Evolutionary conservation across 1,284 basidiomycete species (phyloP), one percentile per base, ranked within the genome.

Genomic region (Ustilago tritici): DNA sequence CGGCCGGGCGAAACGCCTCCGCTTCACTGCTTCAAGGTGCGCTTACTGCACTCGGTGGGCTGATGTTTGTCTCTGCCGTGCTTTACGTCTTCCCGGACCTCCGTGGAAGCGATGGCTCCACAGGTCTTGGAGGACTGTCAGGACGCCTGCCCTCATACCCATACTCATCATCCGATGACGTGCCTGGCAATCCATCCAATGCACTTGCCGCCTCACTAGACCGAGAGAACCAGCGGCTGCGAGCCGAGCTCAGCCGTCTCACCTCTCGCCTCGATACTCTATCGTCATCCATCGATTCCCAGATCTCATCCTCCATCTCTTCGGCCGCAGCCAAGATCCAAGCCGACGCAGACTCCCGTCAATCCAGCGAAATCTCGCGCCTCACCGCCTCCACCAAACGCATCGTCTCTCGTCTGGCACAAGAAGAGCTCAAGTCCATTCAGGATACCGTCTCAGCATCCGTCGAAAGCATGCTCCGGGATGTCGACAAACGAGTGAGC

Each of bases 401-500:
- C 8, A 56, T 56, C 8, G 46, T 76, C 10, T 68, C 74, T 6
- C 61, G 74, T n/a, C 55, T 76, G 0, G 74, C 74, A 10, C 74
- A 76, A 35, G 69, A 76, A 23, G 69, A 76, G 49, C 56, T 76
- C 35, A 60, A 58, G 17, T 60, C 61, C 32, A 71, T 76, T 35
- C 74, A 76, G 40, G 69, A 76, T 11, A 56, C 53, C 5, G 74
- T 76, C 1, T 70, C 74, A 3, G 38, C 50, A 12, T 68, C 65
- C 2, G 74, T 76, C 28, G 74, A 76, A 36, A 35, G 61, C 19
- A 76, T 76, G 74, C 65, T 76, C 17, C 58, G 74, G n/a, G 65
- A 76, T 38, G 38, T 76, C 31, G 59, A 76, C 50, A 61, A 67
- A 17, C 71, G 68, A 52, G 61, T 71, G 19, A 60, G 68, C 38